Conservation (phyloP, 305 asterid genomes). For the Fraxinus paxiana region DNA sequence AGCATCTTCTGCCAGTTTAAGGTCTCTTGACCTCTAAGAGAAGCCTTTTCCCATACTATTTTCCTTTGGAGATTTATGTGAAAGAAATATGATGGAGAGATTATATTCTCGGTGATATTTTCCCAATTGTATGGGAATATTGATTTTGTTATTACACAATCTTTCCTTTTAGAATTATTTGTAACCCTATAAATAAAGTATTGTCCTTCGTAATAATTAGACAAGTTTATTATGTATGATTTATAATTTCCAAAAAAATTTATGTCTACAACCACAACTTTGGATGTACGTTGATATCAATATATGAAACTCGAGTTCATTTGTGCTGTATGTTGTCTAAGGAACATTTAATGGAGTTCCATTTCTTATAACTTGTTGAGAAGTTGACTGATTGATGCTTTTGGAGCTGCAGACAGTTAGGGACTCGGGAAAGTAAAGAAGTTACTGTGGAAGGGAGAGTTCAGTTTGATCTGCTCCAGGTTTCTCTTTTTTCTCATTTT, state of each 20-base stretch:
- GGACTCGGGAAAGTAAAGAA: conserved; percentile 98
- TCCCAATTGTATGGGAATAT: neutral
- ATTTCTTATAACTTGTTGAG: neutral
- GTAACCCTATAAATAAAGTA: neutral
- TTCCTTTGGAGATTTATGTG: neutral
- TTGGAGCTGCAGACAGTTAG: conserved; percentile 72
- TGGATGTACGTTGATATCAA: neutral
- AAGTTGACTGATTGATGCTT: conserved; percentile 33
- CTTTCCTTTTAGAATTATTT: neutral
- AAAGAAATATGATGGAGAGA: neutral
- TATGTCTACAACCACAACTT: neutral
- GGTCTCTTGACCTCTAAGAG: conserved; percentile 8
- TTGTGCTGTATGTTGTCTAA: neutral
- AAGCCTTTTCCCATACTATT: conserved; percentile 2
- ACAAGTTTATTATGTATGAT: neutral
- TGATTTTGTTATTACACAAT: neutral
- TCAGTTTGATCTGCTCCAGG: conserved; percentile 97
- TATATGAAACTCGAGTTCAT: neutral
- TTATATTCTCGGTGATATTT: neutral
- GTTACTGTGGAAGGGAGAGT: conserved; percentile 94
- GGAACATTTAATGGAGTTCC: conserved; percentile 6
- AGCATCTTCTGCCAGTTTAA: neutral
- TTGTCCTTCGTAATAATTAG: neutral
- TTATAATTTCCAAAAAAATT: neutral
- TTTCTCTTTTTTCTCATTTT: conserved; percentile 24